These are phyloP conservation scores for Jimgerdemannia flammicorona DNA, from an alignment of 192 early-diverging fungal species.

Conservation along the genomic window DNA sequence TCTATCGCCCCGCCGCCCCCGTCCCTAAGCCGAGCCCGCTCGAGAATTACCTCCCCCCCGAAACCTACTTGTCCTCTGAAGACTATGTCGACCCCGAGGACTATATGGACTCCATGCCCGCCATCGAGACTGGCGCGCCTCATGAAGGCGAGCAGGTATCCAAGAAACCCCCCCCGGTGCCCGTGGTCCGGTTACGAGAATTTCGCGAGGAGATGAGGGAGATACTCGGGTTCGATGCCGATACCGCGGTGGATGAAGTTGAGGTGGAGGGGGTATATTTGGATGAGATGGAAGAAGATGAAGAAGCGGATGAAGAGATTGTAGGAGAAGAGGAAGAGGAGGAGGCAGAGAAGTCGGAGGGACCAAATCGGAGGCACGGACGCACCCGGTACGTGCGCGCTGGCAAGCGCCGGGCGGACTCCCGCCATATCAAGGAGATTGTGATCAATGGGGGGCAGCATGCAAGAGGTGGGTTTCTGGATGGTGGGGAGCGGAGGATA, in stretches of 20 bases:
- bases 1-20: neutral
- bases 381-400: neutral
- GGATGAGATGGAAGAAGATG: conserved; percentile 3
- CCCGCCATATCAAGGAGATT: conserved; percentile 27
- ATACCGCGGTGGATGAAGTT: neutral
- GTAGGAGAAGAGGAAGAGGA: conserved; percentile 7
- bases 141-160: neutral
- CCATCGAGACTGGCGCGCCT: too few relatives aligned
- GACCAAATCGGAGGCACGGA: neutral
- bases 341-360: conserved; percentile 6
- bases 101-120: too few relatives aligned
- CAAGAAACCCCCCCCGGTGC: too few relatives aligned
- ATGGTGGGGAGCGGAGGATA: too few relatives aligned
- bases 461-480: conserved; percentile 31
- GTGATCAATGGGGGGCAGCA: conserved; percentile 46
- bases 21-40: too few relatives aligned
- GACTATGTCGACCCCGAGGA: too few relatives aligned
- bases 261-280: neutral
- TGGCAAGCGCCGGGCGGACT: conserved; percentile 9
- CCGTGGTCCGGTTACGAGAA: neutral
- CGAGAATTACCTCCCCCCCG: too few relatives aligned
- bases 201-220: neutral
- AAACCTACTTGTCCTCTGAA: too few relatives aligned
- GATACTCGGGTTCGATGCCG: neutral
- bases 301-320: neutral